Conservation (phyloP, 2,329 filamentous ascomycete species). For the Grosmannia clavigera region DNA sequence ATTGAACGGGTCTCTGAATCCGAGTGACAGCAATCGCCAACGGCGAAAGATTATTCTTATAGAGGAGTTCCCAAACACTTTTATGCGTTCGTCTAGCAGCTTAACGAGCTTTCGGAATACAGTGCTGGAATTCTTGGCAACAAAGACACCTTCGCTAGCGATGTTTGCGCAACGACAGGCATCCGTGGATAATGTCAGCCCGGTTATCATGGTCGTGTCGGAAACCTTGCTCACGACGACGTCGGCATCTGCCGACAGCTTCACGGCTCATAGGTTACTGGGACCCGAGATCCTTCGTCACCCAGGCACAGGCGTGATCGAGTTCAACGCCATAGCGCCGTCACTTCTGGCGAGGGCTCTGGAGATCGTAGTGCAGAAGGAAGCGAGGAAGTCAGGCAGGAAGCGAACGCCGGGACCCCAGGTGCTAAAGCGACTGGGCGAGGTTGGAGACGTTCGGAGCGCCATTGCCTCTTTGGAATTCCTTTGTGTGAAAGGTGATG, state of each 20-base stretch:
- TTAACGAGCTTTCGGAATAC: conserved; percentile 62
- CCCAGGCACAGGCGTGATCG: conserved; percentile 64
- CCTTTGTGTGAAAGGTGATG: conserved; percentile 70
- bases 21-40: not conserved
- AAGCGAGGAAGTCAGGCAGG: conserved; percentile 66
- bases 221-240: conserved; percentile 81
- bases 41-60: conserved; percentile 51
- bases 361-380: conserved; percentile 70
- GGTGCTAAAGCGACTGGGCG: conserved; percentile 67
- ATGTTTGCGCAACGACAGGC: conserved; percentile 24
- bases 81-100: conserved; percentile 50
- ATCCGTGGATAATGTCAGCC: conserved; percentile 39
- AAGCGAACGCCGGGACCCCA: conserved; percentile 63
- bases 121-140: conserved; percentile 61
- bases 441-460: conserved; percentile 83
- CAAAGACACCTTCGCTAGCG: conserved; percentile 46
- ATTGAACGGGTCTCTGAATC: not conserved
- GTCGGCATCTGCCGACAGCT: conserved; percentile 75
- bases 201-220: conserved; percentile 81
- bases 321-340: conserved; percentile 86
- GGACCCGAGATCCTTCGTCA: conserved; percentile 79
- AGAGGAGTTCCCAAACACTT: conserved; percentile 72
- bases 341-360: conserved; percentile 78
- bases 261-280: conserved; percentile 81
- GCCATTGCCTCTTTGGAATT: conserved; percentile 91